Evolutionary conservation across 164 flowering plant species (phyloP).

Genomic region (Kalanchoe fedtschenkoi): DNA sequence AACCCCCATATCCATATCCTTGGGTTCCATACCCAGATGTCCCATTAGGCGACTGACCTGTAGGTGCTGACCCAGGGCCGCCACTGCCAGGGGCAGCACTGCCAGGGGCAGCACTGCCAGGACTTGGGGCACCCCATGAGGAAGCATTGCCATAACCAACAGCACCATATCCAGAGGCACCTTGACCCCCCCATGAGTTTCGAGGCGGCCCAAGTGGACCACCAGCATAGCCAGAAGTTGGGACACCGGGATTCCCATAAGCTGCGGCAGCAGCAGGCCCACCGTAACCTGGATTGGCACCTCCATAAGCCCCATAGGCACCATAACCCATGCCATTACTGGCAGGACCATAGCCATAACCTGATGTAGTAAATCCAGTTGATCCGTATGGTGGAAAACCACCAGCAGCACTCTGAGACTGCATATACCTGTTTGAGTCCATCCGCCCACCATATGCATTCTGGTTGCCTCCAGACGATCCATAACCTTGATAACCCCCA

Average conservation of each 20-base stretch:
- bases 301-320: constrained; percentile 72
- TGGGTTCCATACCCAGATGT: constrained; percentile 67
- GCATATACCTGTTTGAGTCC: constrained; percentile 76
- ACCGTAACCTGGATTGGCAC: constrained; percentile 54
- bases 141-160: constrained; percentile 56
- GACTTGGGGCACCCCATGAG: constrained; percentile 36
- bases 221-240: constrained; percentile 60
- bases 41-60: constrained; percentile 80
- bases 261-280: constrained; percentile 45
- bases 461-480: constrained; percentile 47
- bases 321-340: constrained; percentile 72
- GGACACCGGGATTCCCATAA: constrained; percentile 63
- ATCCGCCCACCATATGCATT: constrained; percentile 54
- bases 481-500: constrained; percentile 63
- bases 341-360: constrained; percentile 76
- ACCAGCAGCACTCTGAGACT: constrained; percentile 54
- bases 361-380: constrained; percentile 55
- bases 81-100: constrained; percentile 27
- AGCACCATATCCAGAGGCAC: constrained; percentile 71
- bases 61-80: constrained; percentile 37
- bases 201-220: constrained; percentile 63
- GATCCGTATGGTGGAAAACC: constrained; percentile 72
- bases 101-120: constrained; percentile 32
- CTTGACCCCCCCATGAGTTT: constrained; percentile 62
- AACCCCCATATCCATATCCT: constrained; percentile 74